These are phyloP conservation scores for Aureobasidium subglaciale DNA, from an alignment of 2,329 filamentous ascomycete species.

Conservation along the genomic window DNA sequence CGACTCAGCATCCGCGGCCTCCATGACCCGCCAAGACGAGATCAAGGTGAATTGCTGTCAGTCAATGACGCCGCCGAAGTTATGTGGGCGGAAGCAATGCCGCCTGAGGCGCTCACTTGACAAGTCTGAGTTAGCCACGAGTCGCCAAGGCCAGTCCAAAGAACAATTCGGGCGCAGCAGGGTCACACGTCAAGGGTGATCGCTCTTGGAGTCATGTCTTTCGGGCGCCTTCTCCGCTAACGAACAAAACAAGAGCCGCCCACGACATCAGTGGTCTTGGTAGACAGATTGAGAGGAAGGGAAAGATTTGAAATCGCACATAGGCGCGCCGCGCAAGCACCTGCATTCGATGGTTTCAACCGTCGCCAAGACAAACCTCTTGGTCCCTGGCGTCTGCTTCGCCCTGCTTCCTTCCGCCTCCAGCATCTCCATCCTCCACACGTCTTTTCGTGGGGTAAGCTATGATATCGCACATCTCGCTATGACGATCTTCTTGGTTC, in stretches of 20 bases:
- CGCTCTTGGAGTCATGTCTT: neutral
- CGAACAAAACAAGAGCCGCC: neutral
- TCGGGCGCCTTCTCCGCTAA: neutral
- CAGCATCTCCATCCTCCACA: neutral
- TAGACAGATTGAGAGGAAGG: too few relatives aligned
- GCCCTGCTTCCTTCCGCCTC: neutral
- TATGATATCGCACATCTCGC: neutral
- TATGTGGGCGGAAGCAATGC: too few relatives aligned
- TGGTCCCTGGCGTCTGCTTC: too few relatives aligned
- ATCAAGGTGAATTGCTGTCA: too few relatives aligned
- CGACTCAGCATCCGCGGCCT: too few relatives aligned
- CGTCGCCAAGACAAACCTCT: conserved; percentile 3
- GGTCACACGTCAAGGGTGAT: neutral
- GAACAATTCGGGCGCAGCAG: neutral
- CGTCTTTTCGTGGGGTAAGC: neutral
- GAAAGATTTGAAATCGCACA: conserved; percentile 7
- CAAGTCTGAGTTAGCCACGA: too few relatives aligned
- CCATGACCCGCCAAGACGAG: too few relatives aligned
- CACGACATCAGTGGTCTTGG: neutral
- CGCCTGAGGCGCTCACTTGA: too few relatives aligned
- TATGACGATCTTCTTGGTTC: neutral
- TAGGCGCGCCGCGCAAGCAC: neutral
- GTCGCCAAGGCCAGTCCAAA: too few relatives aligned
- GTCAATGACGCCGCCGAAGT: too few relatives aligned
- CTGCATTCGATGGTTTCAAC: conserved; percentile 4